Evolutionary conservation across 1,284 basidiomycete genomes (phyloP).

Genomic region (Malassezia psittaci): DNA sequence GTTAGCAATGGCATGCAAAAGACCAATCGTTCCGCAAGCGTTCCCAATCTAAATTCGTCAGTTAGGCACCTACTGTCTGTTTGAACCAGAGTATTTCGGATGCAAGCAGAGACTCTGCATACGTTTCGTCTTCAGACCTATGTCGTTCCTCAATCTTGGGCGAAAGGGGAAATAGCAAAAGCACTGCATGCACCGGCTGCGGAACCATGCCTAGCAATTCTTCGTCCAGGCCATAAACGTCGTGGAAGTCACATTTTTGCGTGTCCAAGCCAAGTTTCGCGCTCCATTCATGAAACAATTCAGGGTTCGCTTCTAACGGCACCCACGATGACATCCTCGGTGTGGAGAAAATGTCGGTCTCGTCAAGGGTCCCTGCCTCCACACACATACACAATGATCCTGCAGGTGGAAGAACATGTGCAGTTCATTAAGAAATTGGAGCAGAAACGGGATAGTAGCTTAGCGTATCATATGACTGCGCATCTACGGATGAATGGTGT

Average conservation of each 20-base stretch:
- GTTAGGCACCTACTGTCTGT: slow-evolving; percentile 23
- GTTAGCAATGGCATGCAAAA: slow-evolving; percentile 44
- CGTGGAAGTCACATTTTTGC: slow-evolving; percentile 50
- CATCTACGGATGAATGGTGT: slow-evolving; percentile 91
- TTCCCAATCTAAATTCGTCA: slow-evolving; percentile 30
- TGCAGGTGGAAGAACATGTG: slow-evolving; percentile 14
- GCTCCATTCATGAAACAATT: slow-evolving; percentile 41
- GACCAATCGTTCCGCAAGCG: slow-evolving; percentile 47
- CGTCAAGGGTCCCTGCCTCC: background rate
- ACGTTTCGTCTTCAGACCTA: slow-evolving; percentile 20
- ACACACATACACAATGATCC: background rate
- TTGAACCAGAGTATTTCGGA: slow-evolving; percentile 35
- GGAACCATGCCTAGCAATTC: slow-evolving; percentile 51
- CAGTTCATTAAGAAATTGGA: slow-evolving; percentile 16
- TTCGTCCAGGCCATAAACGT: slow-evolving; percentile 52
- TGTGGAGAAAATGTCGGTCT: background rate
- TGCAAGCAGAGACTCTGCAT: slow-evolving; percentile 3
- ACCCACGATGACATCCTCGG: slow-evolving; percentile 31
- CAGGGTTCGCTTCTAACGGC: slow-evolving; percentile 47
- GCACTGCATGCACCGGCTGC: slow-evolving; percentile 50
- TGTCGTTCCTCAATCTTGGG: slow-evolving; percentile 41
- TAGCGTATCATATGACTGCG: slow-evolving; percentile 75
- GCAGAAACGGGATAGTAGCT: slow-evolving; percentile 17
- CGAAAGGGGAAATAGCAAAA: slow-evolving; percentile 51
- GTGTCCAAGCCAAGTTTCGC: slow-evolving; percentile 35